These are phyloP conservation scores for Phenoliferia sp. DNA, from an alignment of 1,284 basidiomycete species.

Conservation along the genomic window DNA sequence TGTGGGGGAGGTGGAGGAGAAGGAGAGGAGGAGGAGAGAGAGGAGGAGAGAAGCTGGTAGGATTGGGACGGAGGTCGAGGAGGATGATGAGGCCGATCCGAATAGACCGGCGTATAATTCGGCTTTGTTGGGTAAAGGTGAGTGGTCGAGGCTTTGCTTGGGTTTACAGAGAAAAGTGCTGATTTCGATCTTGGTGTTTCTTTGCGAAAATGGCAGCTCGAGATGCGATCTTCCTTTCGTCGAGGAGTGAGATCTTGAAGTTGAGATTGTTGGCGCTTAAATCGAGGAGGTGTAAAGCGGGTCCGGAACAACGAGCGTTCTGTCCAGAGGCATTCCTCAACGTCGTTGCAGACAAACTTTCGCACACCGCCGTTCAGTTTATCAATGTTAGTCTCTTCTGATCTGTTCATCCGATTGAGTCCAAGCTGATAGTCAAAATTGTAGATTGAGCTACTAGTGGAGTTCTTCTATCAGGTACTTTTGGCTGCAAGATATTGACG, in stretches of 20 bases:
- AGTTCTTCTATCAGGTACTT: constrained; percentile 92
- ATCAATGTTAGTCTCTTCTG: constrained; percentile 56
- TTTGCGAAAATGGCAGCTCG: constrained; percentile 61
- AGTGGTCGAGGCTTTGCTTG: constrained; percentile 37
- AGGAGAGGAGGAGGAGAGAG: constrained; percentile 60
- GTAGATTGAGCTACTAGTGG: constrained; percentile 86
- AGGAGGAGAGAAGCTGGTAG: constrained; percentile 44
- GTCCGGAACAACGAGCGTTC: constrained; percentile 78
- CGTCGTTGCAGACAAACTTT: constrained; percentile 93
- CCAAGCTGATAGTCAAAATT: not conserved
- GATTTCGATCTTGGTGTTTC: constrained; percentile 7
- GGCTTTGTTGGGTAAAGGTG: constrained; percentile 82
- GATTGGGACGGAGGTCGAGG: constrained; percentile 39
- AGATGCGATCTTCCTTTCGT: constrained; percentile 80
- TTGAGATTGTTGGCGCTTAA: constrained; percentile 76
- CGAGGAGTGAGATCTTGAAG: constrained; percentile 75
- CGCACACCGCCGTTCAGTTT: constrained; percentile 94
- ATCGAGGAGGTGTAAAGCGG: constrained; percentile 75
- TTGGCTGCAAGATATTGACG: not conserved
- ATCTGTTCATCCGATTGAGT: not conserved
- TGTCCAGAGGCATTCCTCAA: constrained; percentile 97
- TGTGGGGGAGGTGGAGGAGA: constrained; percentile 76
- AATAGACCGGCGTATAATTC: constrained; percentile 64
- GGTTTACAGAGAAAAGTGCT: not conserved
- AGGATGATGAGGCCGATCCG: constrained; percentile 48